Evolutionary conservation across 495 filamentous ascomycete species (phyloP).

Genomic region (Penicillium taxi): DNA sequence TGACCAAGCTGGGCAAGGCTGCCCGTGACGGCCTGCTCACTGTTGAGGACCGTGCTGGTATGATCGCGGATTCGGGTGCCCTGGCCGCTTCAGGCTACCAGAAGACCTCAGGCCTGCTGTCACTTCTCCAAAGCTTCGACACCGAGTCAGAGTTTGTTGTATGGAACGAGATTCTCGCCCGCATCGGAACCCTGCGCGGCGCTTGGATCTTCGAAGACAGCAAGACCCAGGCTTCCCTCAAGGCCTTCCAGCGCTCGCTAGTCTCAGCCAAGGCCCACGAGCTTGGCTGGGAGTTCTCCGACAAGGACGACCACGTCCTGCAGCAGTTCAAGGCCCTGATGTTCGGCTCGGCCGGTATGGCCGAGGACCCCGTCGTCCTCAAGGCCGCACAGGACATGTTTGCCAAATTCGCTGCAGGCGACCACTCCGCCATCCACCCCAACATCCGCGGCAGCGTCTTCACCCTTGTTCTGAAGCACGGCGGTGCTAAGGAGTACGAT

Average conservation of each 20-base stretch:
- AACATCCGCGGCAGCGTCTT: conserved; percentile 60
- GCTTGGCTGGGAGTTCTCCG: conserved; percentile 79
- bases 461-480: conserved; percentile 52
- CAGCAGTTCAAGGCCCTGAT: conserved; percentile 72
- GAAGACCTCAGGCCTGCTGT: conserved; percentile 81
- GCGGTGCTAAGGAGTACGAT: conserved; percentile 59
- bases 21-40: conserved; percentile 78
- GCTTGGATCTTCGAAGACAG: conserved; percentile 87
- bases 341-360: conserved; percentile 54
- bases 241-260: conserved; percentile 70
- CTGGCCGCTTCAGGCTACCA: conserved; percentile 86
- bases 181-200: conserved; percentile 63
- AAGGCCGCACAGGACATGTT: conserved; percentile 60
- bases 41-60: conserved; percentile 89
- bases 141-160: conserved; percentile 84
- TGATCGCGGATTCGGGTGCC: conserved; percentile 92
- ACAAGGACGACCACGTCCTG: conserved; percentile 75
- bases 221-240: conserved; percentile 63
- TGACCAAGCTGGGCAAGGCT: conserved; percentile 59
- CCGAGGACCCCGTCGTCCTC: conserved; percentile 50
- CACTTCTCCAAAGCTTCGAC: conserved; percentile 75
- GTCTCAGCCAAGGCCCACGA: conserved; percentile 70
- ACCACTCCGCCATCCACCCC: conserved; percentile 54
- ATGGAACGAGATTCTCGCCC: conserved; percentile 81
- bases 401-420: conserved; percentile 50